These are phyloP conservation scores for Tolypocladium nubicola DNA, from an alignment of 2,329 filamentous ascomycete genomes.

Conservation along the genomic window DNA sequence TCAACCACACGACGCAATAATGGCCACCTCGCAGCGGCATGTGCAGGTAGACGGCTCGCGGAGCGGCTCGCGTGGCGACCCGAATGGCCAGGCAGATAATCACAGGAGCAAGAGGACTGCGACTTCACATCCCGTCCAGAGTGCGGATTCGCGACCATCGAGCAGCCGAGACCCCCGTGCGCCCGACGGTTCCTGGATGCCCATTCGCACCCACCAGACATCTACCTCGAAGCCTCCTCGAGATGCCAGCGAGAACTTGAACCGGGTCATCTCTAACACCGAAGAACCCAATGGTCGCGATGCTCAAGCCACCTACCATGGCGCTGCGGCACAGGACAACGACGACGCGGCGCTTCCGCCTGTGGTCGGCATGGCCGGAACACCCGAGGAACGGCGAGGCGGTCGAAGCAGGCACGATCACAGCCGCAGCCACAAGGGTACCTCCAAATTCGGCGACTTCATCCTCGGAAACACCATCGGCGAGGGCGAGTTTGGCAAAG, in stretches of 20 bases:
- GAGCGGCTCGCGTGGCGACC: slow-evolving; percentile 20
- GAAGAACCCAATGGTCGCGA: slow-evolving; percentile 20
- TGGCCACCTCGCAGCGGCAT: slow-evolving; percentile 30
- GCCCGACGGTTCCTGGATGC: slow-evolving; percentile 26
- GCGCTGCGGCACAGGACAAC: slow-evolving; percentile 13
- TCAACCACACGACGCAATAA: slow-evolving; percentile 32
- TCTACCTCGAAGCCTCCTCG: slow-evolving; percentile 49
- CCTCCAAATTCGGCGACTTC: slow-evolving; percentile 86
- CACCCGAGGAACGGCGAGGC: slow-evolving; percentile 36
- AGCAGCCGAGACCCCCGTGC: slow-evolving; percentile 29
- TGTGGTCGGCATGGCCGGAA: slow-evolving; percentile 29
- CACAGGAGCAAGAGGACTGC: slow-evolving; percentile 19
- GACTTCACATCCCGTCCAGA: slow-evolving; percentile 17
- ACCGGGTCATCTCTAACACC: slow-evolving; percentile 48
- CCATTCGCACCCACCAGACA: slow-evolving; percentile 32
- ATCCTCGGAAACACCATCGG: slow-evolving; percentile 92
- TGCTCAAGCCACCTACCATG: slow-evolving; percentile 11
- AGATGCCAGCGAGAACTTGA: slow-evolving; percentile 71
- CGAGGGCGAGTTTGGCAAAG: slow-evolving; percentile 97
- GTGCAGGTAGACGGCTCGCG: slow-evolving; percentile 24
- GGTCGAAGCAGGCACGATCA: slow-evolving; percentile 51
- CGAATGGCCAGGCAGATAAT: slow-evolving; percentile 15
- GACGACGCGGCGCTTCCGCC: slow-evolving; percentile 36
- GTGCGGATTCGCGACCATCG: slow-evolving; percentile 26
- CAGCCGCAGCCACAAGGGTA: slow-evolving; percentile 45